Evolutionary conservation across 1,139 yeast genomes (phyloP).

Genomic region (Blastobotrys elegans): DNA sequence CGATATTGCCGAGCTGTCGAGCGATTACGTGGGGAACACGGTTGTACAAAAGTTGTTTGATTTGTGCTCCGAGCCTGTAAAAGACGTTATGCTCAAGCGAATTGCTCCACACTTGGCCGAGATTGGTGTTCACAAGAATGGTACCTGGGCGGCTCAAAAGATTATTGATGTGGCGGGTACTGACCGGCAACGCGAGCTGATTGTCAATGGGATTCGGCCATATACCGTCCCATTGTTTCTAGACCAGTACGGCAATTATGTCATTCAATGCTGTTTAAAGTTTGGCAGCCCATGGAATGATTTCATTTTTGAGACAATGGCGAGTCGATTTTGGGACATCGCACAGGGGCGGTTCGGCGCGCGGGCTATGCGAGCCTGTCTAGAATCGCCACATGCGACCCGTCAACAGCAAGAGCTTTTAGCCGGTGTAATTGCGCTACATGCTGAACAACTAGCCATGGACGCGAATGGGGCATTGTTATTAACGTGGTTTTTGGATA

Average conservation of each 20-base stretch:
- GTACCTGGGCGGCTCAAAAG: constrained; percentile 99
- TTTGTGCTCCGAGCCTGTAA: constrained; percentile 61
- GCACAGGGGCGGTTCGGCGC: constrained; percentile 93
- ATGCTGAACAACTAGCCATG: constrained; percentile 74
- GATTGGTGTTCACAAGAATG: constrained; percentile 93
- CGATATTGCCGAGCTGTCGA: constrained; percentile 85
- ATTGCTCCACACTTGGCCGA: constrained; percentile 81
- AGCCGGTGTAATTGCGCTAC: constrained; percentile 74
- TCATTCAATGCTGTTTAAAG: constrained; percentile 86
- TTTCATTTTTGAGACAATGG: constrained; percentile 80
- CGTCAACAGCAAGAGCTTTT: constrained; percentile 67
- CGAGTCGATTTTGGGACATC: constrained; percentile 74
- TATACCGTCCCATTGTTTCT: constrained; percentile 81
- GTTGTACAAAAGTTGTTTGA: constrained; percentile 89
- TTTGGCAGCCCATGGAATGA: constrained; percentile 87
- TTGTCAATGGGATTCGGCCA: constrained; percentile 69
- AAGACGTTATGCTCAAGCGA: constrained; percentile 74
- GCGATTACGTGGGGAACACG: constrained; percentile 93
- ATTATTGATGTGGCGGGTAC: constrained; percentile 72
- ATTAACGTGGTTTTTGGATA: constrained; percentile 91
- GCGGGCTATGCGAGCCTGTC: constrained; percentile 86
- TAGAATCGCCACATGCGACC: constrained; percentile 67
- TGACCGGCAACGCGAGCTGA: constrained; percentile 63
- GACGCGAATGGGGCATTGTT: constrained; percentile 86
- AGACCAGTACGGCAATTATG: constrained; percentile 97